Base-by-base conservation (phyloP, 1,284 basidiomycete species). In the Neolentinus lepideus region DNA sequence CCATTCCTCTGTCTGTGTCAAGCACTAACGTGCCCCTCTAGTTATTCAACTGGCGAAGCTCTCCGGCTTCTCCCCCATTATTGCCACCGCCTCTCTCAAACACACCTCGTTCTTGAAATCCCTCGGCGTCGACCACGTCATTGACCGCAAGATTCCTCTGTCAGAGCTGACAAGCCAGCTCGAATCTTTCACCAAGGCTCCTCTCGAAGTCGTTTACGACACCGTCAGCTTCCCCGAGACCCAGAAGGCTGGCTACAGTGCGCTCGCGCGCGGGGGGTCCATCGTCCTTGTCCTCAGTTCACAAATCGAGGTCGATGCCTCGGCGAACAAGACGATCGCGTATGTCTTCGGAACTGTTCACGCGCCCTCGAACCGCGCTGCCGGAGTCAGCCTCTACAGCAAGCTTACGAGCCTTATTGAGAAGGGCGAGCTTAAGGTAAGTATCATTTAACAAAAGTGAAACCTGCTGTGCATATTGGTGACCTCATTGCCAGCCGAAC, bases 81-180 rank as follows among this genome's bases (percentile, higher is more conserved):
- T 83, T 51, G 67, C 76, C 3, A 80, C 77, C 0, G 71, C 80
- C 2, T 80, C 77, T 12, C 59, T 62, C 6, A 69, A 69, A 54
- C 73, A 81, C 58, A 61, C 64, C 25, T 66, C 64, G 0, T 64
- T 63, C 38, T 71, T 84, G 56, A 76, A 75, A 61, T 66, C 69
- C 0, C 66, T 79, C 22, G 82, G 83, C 1, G 83, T 79, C 1
- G 78, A 78, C 0, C 67, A 78, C 38, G 66, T 80, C 51, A 65
- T 84, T 55, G 75, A 80, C 55, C 71, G 79, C 46, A 65, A 70
- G 22, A 58, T 67, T n/a, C 27, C 67, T 0, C 33, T 56, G 3
- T 47, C 62, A 4, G 59, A 65, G 3, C 60, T 77, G 27, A 56
- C 56, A 38, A 43, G 51, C 2, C 54, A 59, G 26, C 31, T 60